Evolutionary conservation across 108 stramenopile genomes (phyloP).

Genomic region (Nitzschia sp.): DNA sequence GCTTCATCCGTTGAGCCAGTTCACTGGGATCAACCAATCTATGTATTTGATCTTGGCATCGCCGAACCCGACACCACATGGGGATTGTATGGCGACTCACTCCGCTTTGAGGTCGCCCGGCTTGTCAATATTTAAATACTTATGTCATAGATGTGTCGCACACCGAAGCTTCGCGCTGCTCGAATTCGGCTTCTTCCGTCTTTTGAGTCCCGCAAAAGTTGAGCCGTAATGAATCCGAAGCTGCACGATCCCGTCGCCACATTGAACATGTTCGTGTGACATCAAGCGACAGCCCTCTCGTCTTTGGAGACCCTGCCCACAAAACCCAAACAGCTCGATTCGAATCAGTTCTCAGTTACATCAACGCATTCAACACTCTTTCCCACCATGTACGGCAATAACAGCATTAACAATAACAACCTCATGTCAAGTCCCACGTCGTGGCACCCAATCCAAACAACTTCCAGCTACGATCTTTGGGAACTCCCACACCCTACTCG

Average conservation of each 20-base stretch:
- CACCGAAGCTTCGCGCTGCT: too few relatives aligned
- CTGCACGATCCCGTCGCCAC: too few relatives aligned
- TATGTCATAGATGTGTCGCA: too few relatives aligned
- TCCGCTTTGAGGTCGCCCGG: too few relatives aligned
- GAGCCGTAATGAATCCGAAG: too few relatives aligned
- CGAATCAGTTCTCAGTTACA: neutral
- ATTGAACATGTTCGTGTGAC: too few relatives aligned
- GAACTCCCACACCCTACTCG: constrained; percentile 20
- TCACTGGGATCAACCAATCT: neutral
- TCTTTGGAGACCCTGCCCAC: too few relatives aligned
- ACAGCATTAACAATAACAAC: neutral
- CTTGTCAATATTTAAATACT: too few relatives aligned
- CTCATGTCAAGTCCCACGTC: constrained; percentile 4
- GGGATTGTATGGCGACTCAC: too few relatives aligned
- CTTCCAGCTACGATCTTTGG: constrained; percentile 33
- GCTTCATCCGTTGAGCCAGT: constrained; percentile 4
- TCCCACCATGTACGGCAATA: neutral
- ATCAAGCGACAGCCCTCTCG: too few relatives aligned
- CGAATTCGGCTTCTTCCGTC: too few relatives aligned
- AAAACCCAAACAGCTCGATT: neutral
- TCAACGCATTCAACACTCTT: neutral
- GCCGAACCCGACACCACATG: constrained; percentile 10
- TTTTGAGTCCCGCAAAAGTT: too few relatives aligned
- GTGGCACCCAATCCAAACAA: constrained; percentile 33
- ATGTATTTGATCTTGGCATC: constrained; percentile 17